A percentile compares a stretch with the other conserved stretches of the same genome.
These are phyloP conservation scores for Linnemannia elongata DNA, from an alignment of 192 early-diverging fungal species.

Conservation along the genomic window DNA sequence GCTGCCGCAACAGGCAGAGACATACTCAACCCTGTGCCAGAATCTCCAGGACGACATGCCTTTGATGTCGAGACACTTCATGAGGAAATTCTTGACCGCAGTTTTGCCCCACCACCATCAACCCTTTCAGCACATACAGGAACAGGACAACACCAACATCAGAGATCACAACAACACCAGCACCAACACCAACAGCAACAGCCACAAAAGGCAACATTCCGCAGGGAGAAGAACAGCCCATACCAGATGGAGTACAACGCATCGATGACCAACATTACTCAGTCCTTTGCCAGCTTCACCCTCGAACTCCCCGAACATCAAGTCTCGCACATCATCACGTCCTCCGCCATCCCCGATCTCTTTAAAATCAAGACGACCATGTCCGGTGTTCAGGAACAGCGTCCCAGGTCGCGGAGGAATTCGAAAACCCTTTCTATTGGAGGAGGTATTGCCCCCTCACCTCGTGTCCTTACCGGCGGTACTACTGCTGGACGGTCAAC, in stretches of 20 bases:
- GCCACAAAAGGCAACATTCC: constrained; percentile 11
- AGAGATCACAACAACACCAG: constrained; percentile 5
- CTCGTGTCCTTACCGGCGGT: constrained; percentile 28
- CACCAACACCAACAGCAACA: neutral
- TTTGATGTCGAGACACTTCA: constrained; percentile 3
- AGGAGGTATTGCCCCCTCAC: constrained; percentile 9
- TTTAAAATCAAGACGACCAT: constrained; percentile 32
- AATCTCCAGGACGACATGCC: neutral
- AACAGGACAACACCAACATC: neutral
- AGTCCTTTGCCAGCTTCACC: constrained; percentile 42
- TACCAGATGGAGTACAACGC: constrained; percentile 38
- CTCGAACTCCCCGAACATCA: constrained; percentile 45
- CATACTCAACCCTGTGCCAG: neutral
- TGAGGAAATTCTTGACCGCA: constrained; percentile 35
- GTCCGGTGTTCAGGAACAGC: neutral
- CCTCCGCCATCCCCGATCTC: constrained; percentile 31
- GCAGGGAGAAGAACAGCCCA: constrained; percentile 27
- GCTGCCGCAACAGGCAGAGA: constrained; percentile 30
- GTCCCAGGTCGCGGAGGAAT: constrained; percentile 19
- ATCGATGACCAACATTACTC: constrained; percentile 48
- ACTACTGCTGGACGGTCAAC: neutral
- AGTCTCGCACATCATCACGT: constrained; percentile 26
- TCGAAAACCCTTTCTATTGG: constrained; percentile 21
- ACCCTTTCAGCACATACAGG: neutral
- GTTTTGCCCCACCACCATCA: neutral